phyloP scores from a whole-genome alignment of 2,329 filamentous ascomycete genomes.

The Celoporthe dispersa region DNA sequence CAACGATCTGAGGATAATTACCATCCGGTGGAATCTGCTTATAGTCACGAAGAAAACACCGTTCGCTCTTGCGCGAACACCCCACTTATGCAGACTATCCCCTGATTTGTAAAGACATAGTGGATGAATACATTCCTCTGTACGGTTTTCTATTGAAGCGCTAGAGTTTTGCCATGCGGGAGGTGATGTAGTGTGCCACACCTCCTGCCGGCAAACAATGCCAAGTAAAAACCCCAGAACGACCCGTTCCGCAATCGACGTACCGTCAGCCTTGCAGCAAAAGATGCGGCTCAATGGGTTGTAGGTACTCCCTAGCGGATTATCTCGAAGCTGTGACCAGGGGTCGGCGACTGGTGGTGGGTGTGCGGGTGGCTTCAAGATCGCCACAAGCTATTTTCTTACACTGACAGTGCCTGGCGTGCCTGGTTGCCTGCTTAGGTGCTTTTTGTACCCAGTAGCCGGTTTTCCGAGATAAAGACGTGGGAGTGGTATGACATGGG shows the following conservation, averaged over 20 bases:
- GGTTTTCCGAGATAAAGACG: neutral
- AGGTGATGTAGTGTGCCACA: neutral
- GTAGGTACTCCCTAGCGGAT: neutral
- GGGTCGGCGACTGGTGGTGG: neutral
- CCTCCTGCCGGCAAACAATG: neutral
- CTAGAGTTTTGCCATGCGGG: neutral
- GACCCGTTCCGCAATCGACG: neutral
- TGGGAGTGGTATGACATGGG: neutral
- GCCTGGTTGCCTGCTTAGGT: neutral
- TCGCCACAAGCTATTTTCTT: neutral
- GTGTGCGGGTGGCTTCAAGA: neutral
- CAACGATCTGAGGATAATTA: neutral
- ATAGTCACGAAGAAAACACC: neutral
- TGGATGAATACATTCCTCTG: neutral
- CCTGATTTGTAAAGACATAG: neutral
- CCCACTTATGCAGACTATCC: neutral
- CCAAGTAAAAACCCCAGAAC: neutral
- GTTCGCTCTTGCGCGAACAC: neutral
- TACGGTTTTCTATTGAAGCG: neutral
- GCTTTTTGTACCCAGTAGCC: neutral
- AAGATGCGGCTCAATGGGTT: neutral
- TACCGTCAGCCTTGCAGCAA: neutral
- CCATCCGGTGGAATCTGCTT: neutral
- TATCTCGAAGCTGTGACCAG: neutral
- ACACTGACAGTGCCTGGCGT: neutral